phyloP scores from a whole-genome alignment of 768 basidiomycete genomes.

The Lentinula guzmanii region DNA sequence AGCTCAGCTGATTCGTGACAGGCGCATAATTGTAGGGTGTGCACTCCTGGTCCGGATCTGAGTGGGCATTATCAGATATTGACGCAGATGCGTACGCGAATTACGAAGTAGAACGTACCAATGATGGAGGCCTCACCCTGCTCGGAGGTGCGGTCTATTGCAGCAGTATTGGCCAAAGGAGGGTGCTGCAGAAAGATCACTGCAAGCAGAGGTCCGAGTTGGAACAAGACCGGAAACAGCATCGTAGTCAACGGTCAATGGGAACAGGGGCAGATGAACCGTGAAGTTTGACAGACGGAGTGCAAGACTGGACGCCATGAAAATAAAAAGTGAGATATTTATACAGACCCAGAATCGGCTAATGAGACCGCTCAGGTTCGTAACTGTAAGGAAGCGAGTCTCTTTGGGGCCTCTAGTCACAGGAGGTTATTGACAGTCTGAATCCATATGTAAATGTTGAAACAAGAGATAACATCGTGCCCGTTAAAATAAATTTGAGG shows the following conservation, averaged over 20 bases:
- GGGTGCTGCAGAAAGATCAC: background rate
- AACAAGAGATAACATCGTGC: background rate
- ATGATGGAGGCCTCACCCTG: background rate
- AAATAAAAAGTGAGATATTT: background rate
- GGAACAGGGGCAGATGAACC: background rate
- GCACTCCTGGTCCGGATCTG: constrained; percentile 5
- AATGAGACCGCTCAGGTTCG: background rate
- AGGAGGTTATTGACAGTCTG: no score
- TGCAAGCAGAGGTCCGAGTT: background rate
- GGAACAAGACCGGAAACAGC: background rate
- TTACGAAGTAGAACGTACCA: background rate
- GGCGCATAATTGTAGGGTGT: constrained; percentile 3
- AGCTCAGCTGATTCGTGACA: background rate
- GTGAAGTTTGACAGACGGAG: no score
- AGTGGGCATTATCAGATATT: no score
- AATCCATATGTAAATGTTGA: background rate
- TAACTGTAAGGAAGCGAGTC: background rate
- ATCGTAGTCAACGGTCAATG: background rate
- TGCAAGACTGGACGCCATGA: background rate
- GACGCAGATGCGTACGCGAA: background rate
- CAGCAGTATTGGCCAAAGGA: background rate
- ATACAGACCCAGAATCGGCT: background rate
- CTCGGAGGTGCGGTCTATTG: constrained; percentile 3
- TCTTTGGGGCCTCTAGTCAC: no score
- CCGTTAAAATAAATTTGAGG: background rate